Conservation (phyloP, 176 grass and related monocot species). For the Aegilops tauschii region DNA sequence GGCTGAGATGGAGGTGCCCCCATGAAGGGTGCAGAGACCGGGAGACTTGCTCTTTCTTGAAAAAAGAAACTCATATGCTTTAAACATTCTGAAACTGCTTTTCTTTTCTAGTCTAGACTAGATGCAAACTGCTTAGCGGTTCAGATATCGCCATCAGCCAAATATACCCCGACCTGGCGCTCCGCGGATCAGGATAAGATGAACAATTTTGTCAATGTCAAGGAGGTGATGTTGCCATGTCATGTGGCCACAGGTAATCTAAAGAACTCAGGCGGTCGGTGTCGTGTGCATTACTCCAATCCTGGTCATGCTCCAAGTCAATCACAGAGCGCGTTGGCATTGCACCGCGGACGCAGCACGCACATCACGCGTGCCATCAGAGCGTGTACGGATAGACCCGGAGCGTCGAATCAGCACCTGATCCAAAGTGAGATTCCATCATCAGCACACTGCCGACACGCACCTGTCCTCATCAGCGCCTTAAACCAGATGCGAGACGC, state of each 20-base stretch:
- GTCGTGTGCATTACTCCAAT: background rate
- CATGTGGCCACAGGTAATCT: background rate
- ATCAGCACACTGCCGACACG: background rate
- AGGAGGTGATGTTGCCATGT: background rate
- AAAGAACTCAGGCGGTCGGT: background rate
- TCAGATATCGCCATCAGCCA: background rate
- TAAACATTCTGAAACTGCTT: background rate
- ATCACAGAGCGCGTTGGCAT: background rate
- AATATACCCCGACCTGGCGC: background rate
- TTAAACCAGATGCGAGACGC: constrained; percentile 6
- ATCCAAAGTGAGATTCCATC: background rate
- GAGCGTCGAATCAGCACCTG: background rate
- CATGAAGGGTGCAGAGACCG: too few relatives aligned
- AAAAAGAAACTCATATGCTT: too few relatives aligned
- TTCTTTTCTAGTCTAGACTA: background rate
- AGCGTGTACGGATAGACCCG: background rate
- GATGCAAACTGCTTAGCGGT: background rate
- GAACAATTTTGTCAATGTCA: background rate
- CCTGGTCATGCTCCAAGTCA: background rate
- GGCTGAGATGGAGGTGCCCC: too few relatives aligned
- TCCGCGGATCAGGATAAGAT: constrained; percentile 19
- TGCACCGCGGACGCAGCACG: background rate
- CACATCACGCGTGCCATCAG: background rate
- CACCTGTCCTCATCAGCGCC: background rate
- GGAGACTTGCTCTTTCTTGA: too few relatives aligned